Evolutionary conservation across 331 rosid genomes (phyloP).

Genomic region (Prunus yedoensis): DNA sequence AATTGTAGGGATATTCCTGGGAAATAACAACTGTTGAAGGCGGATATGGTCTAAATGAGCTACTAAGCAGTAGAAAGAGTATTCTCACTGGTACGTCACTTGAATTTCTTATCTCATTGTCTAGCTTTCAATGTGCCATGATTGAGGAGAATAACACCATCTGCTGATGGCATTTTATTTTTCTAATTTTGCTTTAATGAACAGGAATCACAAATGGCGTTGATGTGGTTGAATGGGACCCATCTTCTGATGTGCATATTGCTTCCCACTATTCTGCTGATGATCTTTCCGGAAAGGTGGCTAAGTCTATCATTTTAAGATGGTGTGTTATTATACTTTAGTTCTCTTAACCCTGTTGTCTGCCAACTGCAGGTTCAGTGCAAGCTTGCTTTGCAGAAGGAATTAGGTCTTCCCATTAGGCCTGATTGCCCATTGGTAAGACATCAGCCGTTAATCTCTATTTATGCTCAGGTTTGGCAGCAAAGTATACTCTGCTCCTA

Average conservation of each 20-base stretch:
- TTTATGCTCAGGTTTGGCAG: neutral
- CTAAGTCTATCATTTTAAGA: conserved; percentile 1
- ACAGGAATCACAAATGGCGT: conserved; percentile 86
- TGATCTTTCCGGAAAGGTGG: conserved; percentile 80
- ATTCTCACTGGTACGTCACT: conserved; percentile 52
- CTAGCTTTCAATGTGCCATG: conserved; percentile 9
- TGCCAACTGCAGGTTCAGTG: conserved; percentile 53
- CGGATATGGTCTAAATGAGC: conserved; percentile 69
- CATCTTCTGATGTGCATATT: conserved; percentile 62
- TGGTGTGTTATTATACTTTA: neutral
- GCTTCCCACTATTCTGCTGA: conserved; percentile 59
- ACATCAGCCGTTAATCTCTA: conserved; percentile 25
- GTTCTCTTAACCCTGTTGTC: conserved; percentile 17
- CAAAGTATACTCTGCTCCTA: conserved; percentile 16
- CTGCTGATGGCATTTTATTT: conserved; percentile 1
- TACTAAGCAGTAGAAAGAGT: conserved; percentile 60
- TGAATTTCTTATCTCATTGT: conserved; percentile 5
- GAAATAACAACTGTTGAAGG: conserved; percentile 84
- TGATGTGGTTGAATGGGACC: conserved; percentile 78
- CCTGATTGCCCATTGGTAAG: conserved; percentile 80
- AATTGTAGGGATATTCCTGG: conserved; percentile 79
- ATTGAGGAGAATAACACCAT: neutral
- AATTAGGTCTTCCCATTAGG: conserved; percentile 69
- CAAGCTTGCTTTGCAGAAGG: conserved; percentile 76
- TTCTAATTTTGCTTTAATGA: conserved; percentile 14